A percentile compares a stretch with the other conserved stretches of the same genome.
These are phyloP conservation scores for Dendryphion nanum DNA, from an alignment of 2,329 filamentous ascomycete species.

Conservation along the genomic window DNA sequence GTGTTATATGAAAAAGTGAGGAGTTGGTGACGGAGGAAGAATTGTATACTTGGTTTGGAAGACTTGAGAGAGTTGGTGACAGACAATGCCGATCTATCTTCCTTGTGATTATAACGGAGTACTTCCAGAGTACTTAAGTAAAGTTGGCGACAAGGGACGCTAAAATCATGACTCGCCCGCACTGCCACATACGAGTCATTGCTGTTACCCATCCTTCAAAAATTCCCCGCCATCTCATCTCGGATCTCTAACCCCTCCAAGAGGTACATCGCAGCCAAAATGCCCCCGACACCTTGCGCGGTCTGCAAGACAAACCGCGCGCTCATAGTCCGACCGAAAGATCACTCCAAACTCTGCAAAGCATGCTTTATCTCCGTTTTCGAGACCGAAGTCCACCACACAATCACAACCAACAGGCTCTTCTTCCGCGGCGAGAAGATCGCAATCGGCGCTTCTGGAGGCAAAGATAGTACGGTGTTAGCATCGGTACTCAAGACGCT, in stretches of 20 bases:
- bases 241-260: conserved; percentile 1
- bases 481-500: conserved; percentile 92
- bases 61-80: too few species aligned
- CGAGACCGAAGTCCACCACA: conserved; percentile 91
- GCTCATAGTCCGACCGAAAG: conserved; percentile 90
- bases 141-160: too few species aligned
- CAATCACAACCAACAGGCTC: conserved; percentile 76
- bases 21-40: too few species aligned
- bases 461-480: conserved; percentile 95
- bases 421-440: conserved; percentile 82
- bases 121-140: too few species aligned
- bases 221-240: conserved; percentile 2
- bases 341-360: conserved; percentile 90
- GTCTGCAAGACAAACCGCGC: conserved; percentile 75
- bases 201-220: conserved; percentile 1
- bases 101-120: too few species aligned
- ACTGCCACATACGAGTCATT: conserved; percentile 3
- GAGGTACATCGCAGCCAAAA: conserved; percentile 36
- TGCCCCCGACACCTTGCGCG: conserved; percentile 76
- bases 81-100: too few species aligned
- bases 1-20: too few species aligned
- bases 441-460: conserved; percentile 93
- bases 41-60: too few species aligned
- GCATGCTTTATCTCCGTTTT: conserved; percentile 84
- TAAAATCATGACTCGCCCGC: too few species aligned